phyloP scores from a whole-genome alignment of 257 asterid species.

The Przewalskia tangutica region DNA sequence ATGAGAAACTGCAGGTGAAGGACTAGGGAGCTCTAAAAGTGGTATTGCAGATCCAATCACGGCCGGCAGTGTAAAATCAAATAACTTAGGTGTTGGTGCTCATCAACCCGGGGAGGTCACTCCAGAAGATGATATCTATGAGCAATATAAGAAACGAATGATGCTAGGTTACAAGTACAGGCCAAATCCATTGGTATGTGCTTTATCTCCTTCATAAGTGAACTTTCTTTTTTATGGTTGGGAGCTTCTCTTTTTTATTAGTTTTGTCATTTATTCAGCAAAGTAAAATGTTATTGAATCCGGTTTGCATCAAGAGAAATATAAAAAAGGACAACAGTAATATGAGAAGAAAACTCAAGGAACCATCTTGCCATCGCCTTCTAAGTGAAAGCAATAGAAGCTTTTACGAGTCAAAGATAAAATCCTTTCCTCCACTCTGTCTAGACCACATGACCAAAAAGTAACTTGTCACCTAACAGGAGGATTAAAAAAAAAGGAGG shows the following conservation, averaged over 20 bases:
- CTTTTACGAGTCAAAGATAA: not conserved
- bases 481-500: not conserved
- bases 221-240: not conserved
- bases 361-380: not conserved
- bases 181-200: conserved; percentile 81
- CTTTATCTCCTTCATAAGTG: not conserved
- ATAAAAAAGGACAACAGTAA: not conserved
- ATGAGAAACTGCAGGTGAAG: conserved; percentile 50
- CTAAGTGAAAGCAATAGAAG: not conserved
- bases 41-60: conserved; percentile 80
- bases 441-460: not conserved
- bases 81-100: conserved; percentile 92
- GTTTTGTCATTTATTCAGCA: not conserved
- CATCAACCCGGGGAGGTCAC: conserved; percentile 84
- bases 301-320: not conserved
- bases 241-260: not conserved
- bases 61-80: conserved; percentile 71
- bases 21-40: conserved; percentile 78
- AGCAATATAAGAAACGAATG: conserved; percentile 94
- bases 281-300: not conserved
- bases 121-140: conserved; percentile 83
- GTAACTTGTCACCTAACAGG: not conserved
- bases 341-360: not conserved
- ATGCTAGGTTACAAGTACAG: conserved; percentile 87
- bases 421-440: not conserved